These are phyloP conservation scores for Neophaeococcomyces aloes DNA, from an alignment of 2,329 filamentous ascomycete genomes.

Conservation along the genomic window DNA sequence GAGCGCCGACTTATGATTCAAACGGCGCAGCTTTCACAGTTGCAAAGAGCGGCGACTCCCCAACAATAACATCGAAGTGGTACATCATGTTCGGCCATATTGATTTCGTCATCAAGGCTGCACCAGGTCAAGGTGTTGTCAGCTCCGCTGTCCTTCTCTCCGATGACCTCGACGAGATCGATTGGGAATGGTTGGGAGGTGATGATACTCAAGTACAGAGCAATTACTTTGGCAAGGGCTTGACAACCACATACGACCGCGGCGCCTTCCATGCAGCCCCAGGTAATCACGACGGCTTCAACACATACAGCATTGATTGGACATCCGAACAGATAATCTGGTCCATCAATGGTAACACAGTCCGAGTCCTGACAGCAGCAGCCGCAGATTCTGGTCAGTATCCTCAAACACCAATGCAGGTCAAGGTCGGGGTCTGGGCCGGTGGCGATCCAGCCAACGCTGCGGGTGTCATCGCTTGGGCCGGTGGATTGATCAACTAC, in stretches of 20 bases:
- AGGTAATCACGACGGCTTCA: constrained; percentile 43
- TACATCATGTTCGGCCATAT: constrained; percentile 99
- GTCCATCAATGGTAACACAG: constrained; percentile 50
- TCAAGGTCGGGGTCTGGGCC: constrained; percentile 60
- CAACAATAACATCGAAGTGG: constrained; percentile 79
- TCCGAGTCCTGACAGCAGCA: constrained; percentile 52
- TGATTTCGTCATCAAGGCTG: constrained; percentile 72
- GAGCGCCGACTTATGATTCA: constrained; percentile 59
- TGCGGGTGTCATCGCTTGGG: constrained; percentile 53
- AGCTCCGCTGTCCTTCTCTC: constrained; percentile 86
- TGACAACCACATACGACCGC: constrained; percentile 71
- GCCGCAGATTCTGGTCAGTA: constrained; percentile 53
- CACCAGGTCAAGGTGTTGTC: constrained; percentile 82
- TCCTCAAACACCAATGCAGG: constrained; percentile 63
- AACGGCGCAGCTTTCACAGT: constrained; percentile 79
- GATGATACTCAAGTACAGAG: constrained; percentile 70
- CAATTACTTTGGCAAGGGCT: constrained; percentile 94
- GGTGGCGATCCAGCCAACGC: constrained; percentile 44
- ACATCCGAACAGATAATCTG: constrained; percentile 53
- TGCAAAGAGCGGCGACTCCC: constrained; percentile 64
- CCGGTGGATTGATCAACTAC: constrained; percentile 60
- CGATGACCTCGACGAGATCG: constrained; percentile 88
- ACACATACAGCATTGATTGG: constrained; percentile 52
- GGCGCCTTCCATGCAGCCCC: constrained; percentile 64
- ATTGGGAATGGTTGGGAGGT: constrained; percentile 89